Evolutionary conservation across 495 filamentous ascomycete species (phyloP), one percentile per base, ranked within the genome.

Genomic region (Staphylotrichum longicolle): DNA sequence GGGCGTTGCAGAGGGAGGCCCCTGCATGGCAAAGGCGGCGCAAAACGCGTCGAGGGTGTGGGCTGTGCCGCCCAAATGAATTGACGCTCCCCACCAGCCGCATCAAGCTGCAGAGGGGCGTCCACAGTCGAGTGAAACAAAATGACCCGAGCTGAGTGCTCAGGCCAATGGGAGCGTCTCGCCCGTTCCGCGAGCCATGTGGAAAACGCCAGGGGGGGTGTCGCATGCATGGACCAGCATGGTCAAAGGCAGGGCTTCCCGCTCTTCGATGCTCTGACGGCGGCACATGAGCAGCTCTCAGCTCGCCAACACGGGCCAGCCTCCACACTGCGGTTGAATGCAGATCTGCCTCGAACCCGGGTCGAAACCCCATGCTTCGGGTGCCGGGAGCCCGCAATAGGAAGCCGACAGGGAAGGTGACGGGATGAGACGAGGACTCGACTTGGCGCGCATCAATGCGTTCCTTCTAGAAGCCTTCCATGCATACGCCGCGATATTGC

Each of bases 391-490:
- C n/a, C 20, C 27, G 44, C 20, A 52, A 33, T 32, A 45, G 50
- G 32, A 53, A 37, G 32, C 30, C n/a, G 12, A 48, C 1, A 14
- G 46, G 46, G 27, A 48, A 48, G 46, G 32, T 32, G 46, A 30
- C 46, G 46, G 46, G 46, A 48, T 48, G 27, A 9, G 46, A 32
- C 27, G 32, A 27, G 47, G 8, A 12, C 3, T 51, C 20, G 46
- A 33, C 41, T 49, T 51, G 32, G 53, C 46, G 47, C 30, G 34
- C 50, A 58, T 47, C 32, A 44, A 48, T 32, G 30, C 33, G 35
- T 59, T 62, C 53, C 49, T 64, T 65, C 62, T 45, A 59, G 58
- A 65, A 61, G 51, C 12, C 58, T 67, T 64, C 58, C 54, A 61
- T 53, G 58, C 62, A 64, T 64, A 56, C 58, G 50, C 50, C 48